Base-by-base conservation (phyloP, 495 filamentous ascomycete genomes). In the Lophiotrema nucula region DNA sequence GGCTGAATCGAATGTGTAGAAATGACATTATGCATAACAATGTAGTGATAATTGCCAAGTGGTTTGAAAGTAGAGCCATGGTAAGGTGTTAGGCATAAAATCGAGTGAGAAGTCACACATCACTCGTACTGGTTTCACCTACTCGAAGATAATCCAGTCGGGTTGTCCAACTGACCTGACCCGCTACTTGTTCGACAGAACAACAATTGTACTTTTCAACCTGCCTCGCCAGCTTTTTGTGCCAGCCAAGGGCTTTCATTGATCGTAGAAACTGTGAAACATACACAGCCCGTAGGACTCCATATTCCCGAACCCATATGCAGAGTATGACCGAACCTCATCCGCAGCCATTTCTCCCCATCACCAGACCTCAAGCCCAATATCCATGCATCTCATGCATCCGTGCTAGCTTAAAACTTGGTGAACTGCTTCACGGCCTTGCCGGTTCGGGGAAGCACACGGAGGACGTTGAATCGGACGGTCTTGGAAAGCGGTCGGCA, bases 401-500 rank as follows among this genome's bases (percentile, higher is more conserved):
- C 8, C 8, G 19, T 24, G 15, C 53, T 41, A 18, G 15, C 48
- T 79, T 95, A 99, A 84, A 97, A 99, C 82, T 97, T 97, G 80
- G 75, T 77, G 83, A 99, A 99, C 74, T 84, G 74, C 90, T 99
- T 99, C 77, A 97, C 90, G 61, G 83, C 81, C 85, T 97, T 96
- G 75, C 92, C 92, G 63, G 92, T 96, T 73, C 89, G 84, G 73
- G 93, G 93, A 68, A 96, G 87, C 60, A 97, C 93, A 70, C 92
- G 90, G 70, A 98, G 88, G 70, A 92, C 88, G 81, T 99, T 99
- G 89, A 99, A 99, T 67, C 93, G 93, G 66, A 98, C 89, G 66
- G 95, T 99, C 88, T 97, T 97, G 88, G 83, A 88, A 63, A 99
- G 82, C 70, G 95, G 95, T 74, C 93, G 79, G 87, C 95, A 97